Percentiles rank a stretch among this genome's conserved stretches.
Conservation (phyloP, 2,329 filamentous ascomycete genomes). For the Lecanicillium sp. region DNA sequence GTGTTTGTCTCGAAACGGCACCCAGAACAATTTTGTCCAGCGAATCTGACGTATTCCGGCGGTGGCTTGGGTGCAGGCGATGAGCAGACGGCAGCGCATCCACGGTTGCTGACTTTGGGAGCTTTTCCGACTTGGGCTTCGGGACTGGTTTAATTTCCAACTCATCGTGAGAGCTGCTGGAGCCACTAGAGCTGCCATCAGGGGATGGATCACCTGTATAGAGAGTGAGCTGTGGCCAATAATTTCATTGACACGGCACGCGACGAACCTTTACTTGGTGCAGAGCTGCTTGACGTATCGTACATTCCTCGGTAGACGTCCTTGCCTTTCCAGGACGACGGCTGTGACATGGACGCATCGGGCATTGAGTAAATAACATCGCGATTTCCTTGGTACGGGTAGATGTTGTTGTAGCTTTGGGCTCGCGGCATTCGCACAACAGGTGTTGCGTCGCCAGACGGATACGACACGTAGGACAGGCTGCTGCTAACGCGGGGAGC, state of each 20-base stretch:
- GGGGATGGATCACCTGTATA: constrained; percentile 15
- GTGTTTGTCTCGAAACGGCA: constrained; percentile 6
- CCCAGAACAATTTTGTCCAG: constrained; percentile 17
- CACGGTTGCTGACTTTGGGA: not conserved
- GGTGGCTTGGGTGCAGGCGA: constrained; percentile 19
- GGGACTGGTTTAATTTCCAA: constrained; percentile 27
- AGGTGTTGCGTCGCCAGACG: constrained; percentile 31
- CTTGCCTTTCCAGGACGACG: constrained; percentile 33
- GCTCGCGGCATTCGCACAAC: constrained; percentile 30
- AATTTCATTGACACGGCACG: not conserved
- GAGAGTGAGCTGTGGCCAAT: constrained; percentile 7
- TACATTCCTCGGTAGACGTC: constrained; percentile 27
- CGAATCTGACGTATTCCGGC: constrained; percentile 21
- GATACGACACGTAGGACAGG: constrained; percentile 39
- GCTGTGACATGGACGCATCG: constrained; percentile 15
- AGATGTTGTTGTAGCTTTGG: constrained; percentile 35
- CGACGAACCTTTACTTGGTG: constrained; percentile 29
- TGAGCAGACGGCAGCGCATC: constrained; percentile 7
- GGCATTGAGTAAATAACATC: constrained; percentile 24
- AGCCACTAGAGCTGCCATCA: constrained; percentile 28
- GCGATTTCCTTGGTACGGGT: constrained; percentile 22
- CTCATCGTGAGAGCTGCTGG: constrained; percentile 31
- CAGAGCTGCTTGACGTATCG: constrained; percentile 26
- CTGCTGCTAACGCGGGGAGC: constrained; percentile 35
- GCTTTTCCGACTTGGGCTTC: not conserved